Conservation (phyloP, 306 rosid species). For the Citrullus colocynthis region DNA sequence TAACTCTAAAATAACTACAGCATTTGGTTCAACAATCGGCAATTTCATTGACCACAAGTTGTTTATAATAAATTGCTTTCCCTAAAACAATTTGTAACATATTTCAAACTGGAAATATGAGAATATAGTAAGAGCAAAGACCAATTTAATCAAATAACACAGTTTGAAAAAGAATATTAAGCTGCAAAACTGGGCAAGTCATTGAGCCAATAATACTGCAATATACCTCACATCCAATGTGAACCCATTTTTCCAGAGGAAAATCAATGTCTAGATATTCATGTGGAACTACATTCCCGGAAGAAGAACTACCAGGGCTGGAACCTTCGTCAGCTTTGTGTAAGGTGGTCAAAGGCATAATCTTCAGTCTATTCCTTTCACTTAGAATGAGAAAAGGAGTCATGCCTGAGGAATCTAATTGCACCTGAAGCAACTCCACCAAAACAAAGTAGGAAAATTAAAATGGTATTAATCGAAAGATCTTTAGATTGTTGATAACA, state of each 20-base stretch:
- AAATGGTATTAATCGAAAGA: constrained; percentile 1
- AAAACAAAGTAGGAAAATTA: neutral
- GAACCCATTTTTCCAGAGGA: constrained; percentile 74
- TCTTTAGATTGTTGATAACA: neutral
- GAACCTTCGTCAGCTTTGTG: constrained; percentile 32
- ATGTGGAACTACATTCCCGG: constrained; percentile 34
- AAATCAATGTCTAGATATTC: constrained; percentile 39
- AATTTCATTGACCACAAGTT: neutral
- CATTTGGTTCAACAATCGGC: neutral
- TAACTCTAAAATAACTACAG: neutral
- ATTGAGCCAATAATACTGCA: neutral
- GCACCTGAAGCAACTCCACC: constrained; percentile 30
- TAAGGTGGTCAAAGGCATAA: constrained; percentile 35
- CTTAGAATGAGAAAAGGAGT: constrained; percentile 56
- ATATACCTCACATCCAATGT: constrained; percentile 79
- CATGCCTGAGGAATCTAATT: constrained; percentile 23
- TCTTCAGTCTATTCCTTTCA: constrained; percentile 33
- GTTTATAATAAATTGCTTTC: neutral
- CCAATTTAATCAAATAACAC: neutral
- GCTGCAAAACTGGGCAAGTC: neutral
- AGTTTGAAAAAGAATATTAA: neutral
- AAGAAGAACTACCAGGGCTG: constrained; percentile 23
- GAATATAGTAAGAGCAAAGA: neutral
- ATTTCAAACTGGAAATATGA: neutral
- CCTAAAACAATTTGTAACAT: neutral